Evolutionary conservation across 1,284 basidiomycete genomes (phyloP).

Genomic region (Quambalaria eucalypti): DNA sequence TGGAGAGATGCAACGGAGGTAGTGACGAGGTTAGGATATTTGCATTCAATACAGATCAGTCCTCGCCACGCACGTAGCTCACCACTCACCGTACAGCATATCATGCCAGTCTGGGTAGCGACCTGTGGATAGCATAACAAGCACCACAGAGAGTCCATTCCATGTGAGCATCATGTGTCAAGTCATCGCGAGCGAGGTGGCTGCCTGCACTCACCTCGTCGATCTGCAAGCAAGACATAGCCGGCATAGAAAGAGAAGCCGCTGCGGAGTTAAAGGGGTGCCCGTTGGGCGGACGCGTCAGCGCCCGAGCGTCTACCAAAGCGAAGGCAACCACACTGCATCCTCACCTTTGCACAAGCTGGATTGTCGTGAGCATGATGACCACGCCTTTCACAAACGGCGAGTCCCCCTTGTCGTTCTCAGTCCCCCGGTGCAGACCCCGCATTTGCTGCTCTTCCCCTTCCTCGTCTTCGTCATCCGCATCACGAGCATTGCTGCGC

Average conservation of each 20-base stretch:
- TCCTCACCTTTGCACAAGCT: background rate
- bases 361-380: background rate
- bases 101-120: background rate
- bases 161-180: background rate
- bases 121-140: too few relatives aligned
- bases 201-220: background rate
- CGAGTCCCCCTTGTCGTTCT: background rate
- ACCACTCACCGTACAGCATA: background rate
- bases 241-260: background rate
- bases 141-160: too few relatives aligned
- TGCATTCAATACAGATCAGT: too few relatives aligned
- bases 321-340: background rate
- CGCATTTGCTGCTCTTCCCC: too few relatives aligned
- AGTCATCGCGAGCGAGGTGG: background rate
- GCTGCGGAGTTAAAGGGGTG: background rate
- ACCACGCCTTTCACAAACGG: background rate
- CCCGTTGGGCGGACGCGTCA: background rate
- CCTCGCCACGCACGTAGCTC: too few relatives aligned
- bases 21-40: too few relatives aligned
- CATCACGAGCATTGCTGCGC: too few relatives aligned
- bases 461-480: too few relatives aligned
- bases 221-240: background rate
- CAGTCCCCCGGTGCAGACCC: too few relatives aligned
- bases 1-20: too few relatives aligned
- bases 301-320: too few relatives aligned